Percentiles rank a stretch among this genome's conserved stretches.
Conservation (phyloP, 768 basidiomycete species). For the Kockovaella imperatae region DNA sequence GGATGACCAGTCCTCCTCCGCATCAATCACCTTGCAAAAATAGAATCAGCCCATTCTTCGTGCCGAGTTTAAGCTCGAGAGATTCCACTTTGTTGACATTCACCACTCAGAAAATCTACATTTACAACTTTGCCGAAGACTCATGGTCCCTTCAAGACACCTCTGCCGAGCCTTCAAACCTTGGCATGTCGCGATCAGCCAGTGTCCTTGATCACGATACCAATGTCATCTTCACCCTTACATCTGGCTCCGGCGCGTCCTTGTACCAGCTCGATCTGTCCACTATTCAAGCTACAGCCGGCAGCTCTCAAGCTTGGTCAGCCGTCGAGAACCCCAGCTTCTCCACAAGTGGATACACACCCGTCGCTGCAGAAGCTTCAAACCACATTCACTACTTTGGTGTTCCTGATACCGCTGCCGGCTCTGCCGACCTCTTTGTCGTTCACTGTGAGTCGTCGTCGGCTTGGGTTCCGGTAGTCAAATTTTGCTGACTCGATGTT, state of each 20-base stretch:
- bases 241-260: conserved; percentile 28
- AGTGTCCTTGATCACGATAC: conserved; percentile 91
- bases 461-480: neutral
- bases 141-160: conserved; percentile 69
- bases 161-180: conserved; percentile 48
- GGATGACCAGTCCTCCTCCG: neutral
- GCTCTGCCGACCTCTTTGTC: conserved; percentile 70
- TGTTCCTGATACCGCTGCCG: conserved; percentile 60
- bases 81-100: neutral
- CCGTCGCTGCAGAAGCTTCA: conserved; percentile 71
- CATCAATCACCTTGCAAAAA: neutral
- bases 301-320: conserved; percentile 56
- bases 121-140: conserved; percentile 59
- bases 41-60: neutral
- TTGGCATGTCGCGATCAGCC: conserved; percentile 51
- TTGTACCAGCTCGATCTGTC: conserved; percentile 67
- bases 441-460: conserved; percentile 65
- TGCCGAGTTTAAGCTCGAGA: neutral
- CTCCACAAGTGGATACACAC: conserved; percentile 54
- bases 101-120: conserved; percentile 53
- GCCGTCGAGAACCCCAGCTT: conserved; percentile 57
- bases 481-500: neutral
- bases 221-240: conserved; percentile 67
- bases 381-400: conserved; percentile 81
- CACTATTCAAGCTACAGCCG: conserved; percentile 54